A percentile compares a stretch with the other conserved stretches of the same genome.
phyloP scores from a whole-genome alignment of 768 basidiomycete genomes.

The Collybia nuda region DNA sequence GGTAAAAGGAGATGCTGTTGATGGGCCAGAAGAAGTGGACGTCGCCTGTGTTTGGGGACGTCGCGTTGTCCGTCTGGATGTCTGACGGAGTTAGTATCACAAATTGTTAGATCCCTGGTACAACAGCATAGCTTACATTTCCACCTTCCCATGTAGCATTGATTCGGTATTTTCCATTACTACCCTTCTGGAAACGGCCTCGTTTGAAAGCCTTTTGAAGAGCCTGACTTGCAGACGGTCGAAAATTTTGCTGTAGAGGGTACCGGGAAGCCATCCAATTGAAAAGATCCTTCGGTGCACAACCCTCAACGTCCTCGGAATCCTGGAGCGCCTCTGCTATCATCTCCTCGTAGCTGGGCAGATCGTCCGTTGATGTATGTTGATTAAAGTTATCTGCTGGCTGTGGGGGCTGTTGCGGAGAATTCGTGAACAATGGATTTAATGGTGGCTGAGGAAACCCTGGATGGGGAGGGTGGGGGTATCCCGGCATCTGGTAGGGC shows the following conservation, averaged over 20 bases:
- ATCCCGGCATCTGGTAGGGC: constrained; percentile 26
- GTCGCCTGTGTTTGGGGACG: constrained; percentile 65
- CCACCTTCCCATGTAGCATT: constrained; percentile 82
- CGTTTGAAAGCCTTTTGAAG: constrained; percentile 84
- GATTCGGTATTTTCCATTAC: constrained; percentile 71
- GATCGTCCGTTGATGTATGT: constrained; percentile 40
- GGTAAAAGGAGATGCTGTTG: constrained; percentile 57
- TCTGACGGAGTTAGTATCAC: constrained; percentile 40
- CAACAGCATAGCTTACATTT: constrained; percentile 49
- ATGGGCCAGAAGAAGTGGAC: constrained; percentile 22
- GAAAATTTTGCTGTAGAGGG: constrained; percentile 85
- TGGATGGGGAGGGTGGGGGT: constrained; percentile 41
- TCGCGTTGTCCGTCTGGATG: constrained; percentile 74
- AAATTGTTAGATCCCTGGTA: background rate
- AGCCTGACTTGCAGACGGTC: constrained; percentile 87
- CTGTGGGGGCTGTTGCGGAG: constrained; percentile 24
- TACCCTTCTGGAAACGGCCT: constrained; percentile 75
- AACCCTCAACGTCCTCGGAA: constrained; percentile 69
- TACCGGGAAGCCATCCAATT: constrained; percentile 82
- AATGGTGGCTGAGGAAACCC: constrained; percentile 35
- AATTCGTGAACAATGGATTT: constrained; percentile 30
- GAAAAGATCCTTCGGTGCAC: constrained; percentile 81
- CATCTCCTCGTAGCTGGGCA: constrained; percentile 92
- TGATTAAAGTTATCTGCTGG: constrained; percentile 20
- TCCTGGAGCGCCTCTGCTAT: constrained; percentile 77